Base-by-base conservation (phyloP, 2,329 filamentous ascomycete genomes). In the Ophiobolus disseminans region DNA sequence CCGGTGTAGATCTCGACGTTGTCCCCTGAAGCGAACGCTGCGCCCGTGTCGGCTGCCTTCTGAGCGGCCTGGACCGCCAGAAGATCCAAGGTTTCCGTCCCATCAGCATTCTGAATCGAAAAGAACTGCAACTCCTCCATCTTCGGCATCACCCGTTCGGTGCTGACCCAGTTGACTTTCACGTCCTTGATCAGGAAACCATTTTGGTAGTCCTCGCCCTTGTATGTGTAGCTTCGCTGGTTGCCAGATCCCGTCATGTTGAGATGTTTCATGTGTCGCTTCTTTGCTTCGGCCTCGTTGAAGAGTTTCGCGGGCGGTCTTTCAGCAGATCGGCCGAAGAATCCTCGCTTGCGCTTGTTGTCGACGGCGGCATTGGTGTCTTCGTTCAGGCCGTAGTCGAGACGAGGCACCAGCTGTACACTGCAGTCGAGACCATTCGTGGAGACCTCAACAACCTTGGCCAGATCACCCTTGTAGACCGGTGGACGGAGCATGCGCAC, bases 71-170 rank as follows among this genome's bases (percentile, higher is more conserved):
- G 91, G 43, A 99, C 81, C 1, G 93, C 91, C 64, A 92, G 89
- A 34, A 99, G 82, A 75, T 99, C 94, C 26, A 99, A 82, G 57
- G 95, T 96, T 63, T 96, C 91, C 0, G 91, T 92, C 14, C 94
- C 94, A 69, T 97, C 94, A 57, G 96, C 92, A 14, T 86, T 87
- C 8, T 90, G 89, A 21, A 89, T 87, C 13, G 92, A 89, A 70
- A 99, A 97, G 66, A 87, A 89, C n/a, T 92, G 96, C 37, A 97
- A 90, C 73, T 99, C 94, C 69, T 97, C 94, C 21, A 99, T 81
- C 1, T 88, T 90, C 0, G 94, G 94, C 69, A 95, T 95, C 46
- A 99, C 92, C 60, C 96, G 88, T 60, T 91, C 92, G 22, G 90
- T 88, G n/a, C 84, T 82, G 22, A 99, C 80, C 65, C 88, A 85